A percentile compares a stretch with the other conserved stretches of the same genome.
These are phyloP conservation scores for Aspergillus quadrilineatus DNA, from an alignment of 2,329 filamentous ascomycete species.

Conservation along the genomic window DNA sequence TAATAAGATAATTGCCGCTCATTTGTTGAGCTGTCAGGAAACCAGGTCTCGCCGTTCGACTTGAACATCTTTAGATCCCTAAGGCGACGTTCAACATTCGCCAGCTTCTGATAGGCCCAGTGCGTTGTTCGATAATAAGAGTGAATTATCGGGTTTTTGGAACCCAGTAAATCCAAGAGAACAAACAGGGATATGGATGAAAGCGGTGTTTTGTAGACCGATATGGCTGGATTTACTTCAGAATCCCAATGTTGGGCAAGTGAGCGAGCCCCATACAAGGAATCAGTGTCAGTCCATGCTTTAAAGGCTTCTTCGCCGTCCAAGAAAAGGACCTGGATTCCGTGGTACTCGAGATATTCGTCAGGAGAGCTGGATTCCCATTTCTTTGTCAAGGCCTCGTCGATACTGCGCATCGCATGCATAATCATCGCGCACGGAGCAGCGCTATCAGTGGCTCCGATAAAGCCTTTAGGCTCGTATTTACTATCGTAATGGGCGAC, in stretches of 20 bases:
- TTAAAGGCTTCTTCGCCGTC: slow-evolving; percentile 94
- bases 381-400: slow-evolving; percentile 74
- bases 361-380: slow-evolving; percentile 72
- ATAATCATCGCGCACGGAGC: slow-evolving; percentile 92
- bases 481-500: slow-evolving; percentile 95
- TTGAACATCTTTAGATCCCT: slow-evolving; percentile 66
- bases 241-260: slow-evolving; percentile 80
- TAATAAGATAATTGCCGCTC: slow-evolving; percentile 48
- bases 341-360: slow-evolving; percentile 67
- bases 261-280: slow-evolving; percentile 80
- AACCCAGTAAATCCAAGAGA: slow-evolving; percentile 84
- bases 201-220: slow-evolving; percentile 72
- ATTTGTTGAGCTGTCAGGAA: slow-evolving; percentile 63
- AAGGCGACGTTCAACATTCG: slow-evolving; percentile 70
- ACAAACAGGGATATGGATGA: slow-evolving; percentile 83
- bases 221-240: slow-evolving; percentile 65
- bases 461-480: slow-evolving; percentile 75
- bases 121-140: slow-evolving; percentile 89
- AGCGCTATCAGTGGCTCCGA: slow-evolving; percentile 90
- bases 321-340: slow-evolving; percentile 83
- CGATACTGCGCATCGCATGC: slow-evolving; percentile 78
- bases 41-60: slow-evolving; percentile 57
- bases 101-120: slow-evolving; percentile 84
- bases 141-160: slow-evolving; percentile 66
- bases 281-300: slow-evolving; percentile 76